Evolutionary conservation across 805 yeast species (phyloP), one percentile per base, ranked within the genome.

Genomic region (Metschnikowia picachoensis): DNA sequence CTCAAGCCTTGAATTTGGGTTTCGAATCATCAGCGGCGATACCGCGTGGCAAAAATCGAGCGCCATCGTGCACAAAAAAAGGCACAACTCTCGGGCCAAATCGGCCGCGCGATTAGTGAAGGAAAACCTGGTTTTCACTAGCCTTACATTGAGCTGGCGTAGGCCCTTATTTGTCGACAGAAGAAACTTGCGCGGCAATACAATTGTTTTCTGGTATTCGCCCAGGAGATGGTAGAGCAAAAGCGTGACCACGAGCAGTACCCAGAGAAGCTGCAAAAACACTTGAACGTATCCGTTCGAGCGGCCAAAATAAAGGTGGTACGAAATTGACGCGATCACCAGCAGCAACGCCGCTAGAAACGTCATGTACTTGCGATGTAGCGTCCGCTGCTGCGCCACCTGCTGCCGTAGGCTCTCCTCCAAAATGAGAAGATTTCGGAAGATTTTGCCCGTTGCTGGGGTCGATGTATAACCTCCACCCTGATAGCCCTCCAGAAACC

Each of bases 361-460:
- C 11, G 79, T 65, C 43, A 80, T 64, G 59, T 85, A 82, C 53
- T 82, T 81, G 36, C 82, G 66, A 52, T 95, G 73, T 48, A 89
- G 67, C 8, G 77, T 68, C 44, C 80, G 77, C 60, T 89, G 91
- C 44, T 81, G 83, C n/a, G 75, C 69, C 39, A 84, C 86, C 66
- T 92, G 98, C 49, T 78, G 82, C 34, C 97, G 75, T 41, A 94
- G 70, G 44, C 88, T 82, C 60, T 91, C 96, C 64, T 92, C 99
- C 43, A 91, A 64, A 13, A 92, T 85, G 39, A 92, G 69, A 54
- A 94, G 66, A 61, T 92, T 90, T 39, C 95, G 77, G 62, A 84
- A 88, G 13, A 89, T 82, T 70, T 85, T 83, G 1, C 90, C 86
- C 0, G 86, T 76, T 8, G 82, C 78, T 2, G 75, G 76, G 8